These are phyloP conservation scores for Ophiostoma triangulosporum DNA, from an alignment of 2,329 filamentous ascomycete species.

Conservation along the genomic window DNA sequence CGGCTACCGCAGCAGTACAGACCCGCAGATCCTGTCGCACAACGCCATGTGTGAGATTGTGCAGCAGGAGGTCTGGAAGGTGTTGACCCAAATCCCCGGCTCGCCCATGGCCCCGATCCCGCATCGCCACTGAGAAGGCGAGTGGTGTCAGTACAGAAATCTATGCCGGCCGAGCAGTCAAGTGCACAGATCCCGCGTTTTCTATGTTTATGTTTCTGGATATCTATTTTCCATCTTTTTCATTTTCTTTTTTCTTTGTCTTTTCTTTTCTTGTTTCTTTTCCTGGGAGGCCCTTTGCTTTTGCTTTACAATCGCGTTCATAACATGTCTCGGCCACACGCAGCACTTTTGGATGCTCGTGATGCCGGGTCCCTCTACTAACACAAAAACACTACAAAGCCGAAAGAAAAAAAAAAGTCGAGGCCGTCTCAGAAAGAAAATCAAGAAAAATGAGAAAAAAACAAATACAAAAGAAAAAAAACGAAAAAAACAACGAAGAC, in stretches of 20 bases:
- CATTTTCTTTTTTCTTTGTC: background rate
- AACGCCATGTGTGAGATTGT: constrained; percentile 3
- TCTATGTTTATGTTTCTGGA: background rate
- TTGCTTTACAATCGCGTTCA: too few relatives aligned
- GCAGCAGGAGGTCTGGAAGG: constrained; percentile 5
- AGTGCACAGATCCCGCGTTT: background rate
- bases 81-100: constrained; percentile 2
- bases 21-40: background rate
- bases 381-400: background rate
- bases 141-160: too few relatives aligned
- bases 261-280: background rate
- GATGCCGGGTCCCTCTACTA: background rate
- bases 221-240: background rate
- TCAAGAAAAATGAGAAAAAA: background rate
- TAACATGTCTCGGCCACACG: too few relatives aligned
- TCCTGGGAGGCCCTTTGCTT: constrained; percentile 3
- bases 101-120: background rate
- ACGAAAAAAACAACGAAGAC: background rate
- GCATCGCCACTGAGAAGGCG: background rate
- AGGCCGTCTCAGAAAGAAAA: too few relatives aligned
- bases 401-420: background rate
- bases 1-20: background rate
- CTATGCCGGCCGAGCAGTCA: too few relatives aligned
- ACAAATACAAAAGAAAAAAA: background rate
- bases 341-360: too few relatives aligned